Base-by-base conservation (phyloP, 106 monocot genomes). In the Dioscorea zingiberensis region DNA sequence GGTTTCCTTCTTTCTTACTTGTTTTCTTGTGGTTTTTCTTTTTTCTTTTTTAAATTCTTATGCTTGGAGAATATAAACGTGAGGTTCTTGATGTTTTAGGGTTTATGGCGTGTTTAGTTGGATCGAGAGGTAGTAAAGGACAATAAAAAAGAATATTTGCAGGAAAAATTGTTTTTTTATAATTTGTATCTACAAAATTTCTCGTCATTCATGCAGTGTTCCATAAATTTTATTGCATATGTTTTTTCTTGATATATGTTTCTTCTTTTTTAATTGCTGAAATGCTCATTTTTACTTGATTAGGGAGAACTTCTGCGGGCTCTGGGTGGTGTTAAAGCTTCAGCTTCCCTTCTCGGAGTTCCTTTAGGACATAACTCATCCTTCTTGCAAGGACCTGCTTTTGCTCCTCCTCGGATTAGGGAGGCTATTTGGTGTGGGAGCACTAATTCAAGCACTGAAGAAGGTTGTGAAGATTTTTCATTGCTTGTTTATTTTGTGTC, bases 401-500 rank as follows among this genome's bases (percentile, higher is more conserved):
- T 97, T 86, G 95, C 95, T 44, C 95, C 95, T 53, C 91, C 95
- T 65, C 81, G 95, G 27, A 97, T 97, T 67, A 83, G 91, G 70
- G 95, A 97, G 58, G 95, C 95, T 58, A 97, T 97, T 44, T 97
- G 95, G 95, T 97, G 95, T 64, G 95, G 88, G 29, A 97, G 95
- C 76, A 97, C 95, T 27, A 97, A 97, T 65, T 91, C 95, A 64
- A 76, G 73, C 69, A 97, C 91, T 8, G 95, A 97, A 82, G 85
- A 97, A 86, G 95, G 91, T 91, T 87, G 12, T 48, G 24, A 6
- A 51, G 57, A 62, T 15, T 32, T 18, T 38, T 17, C 15, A 32
- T 64, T 64, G 23, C n/a, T n/a, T 18, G 47, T 44, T 30, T 29
- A 12, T 61, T 38, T 38, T 28, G 29, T 18, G 18, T 47, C 0